These are phyloP conservation scores for Trichophyton equinum DNA, from an alignment of 2,329 filamentous ascomycete genomes.

Conservation along the genomic window DNA sequence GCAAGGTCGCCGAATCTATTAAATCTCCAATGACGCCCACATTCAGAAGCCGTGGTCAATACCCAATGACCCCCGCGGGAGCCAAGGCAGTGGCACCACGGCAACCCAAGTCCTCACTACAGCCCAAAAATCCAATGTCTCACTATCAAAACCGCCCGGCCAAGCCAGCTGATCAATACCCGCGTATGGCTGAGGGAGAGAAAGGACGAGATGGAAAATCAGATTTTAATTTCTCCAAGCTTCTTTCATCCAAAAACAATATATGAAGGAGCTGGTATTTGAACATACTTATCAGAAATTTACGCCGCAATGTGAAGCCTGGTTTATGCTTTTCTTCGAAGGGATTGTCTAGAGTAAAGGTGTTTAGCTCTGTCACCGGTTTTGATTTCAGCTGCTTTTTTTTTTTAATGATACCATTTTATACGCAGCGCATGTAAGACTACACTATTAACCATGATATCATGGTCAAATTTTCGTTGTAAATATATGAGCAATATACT, in stretches of 20 bases:
- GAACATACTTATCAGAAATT: neutral
- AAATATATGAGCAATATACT: neutral
- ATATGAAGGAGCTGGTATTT: neutral
- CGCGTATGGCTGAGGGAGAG: neutral
- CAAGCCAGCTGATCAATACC: neutral
- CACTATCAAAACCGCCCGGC: neutral
- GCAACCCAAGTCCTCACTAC: neutral
- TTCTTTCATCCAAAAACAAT: neutral
- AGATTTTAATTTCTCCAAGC: neutral
- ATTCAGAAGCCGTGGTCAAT: neutral
- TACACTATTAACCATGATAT: neutral
- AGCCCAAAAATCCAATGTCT: neutral
- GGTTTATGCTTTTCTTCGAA: neutral
- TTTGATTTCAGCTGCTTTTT: neutral
- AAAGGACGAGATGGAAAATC: neutral
- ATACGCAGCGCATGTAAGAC: neutral
- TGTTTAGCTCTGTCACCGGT: neutral
- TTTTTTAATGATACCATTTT: neutral
- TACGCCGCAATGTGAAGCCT: neutral
- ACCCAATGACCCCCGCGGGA: neutral
- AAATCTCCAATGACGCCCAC: slow-evolving; percentile 9
- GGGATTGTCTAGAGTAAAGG: neutral
- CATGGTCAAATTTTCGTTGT: neutral
- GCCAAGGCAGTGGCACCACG: neutral
- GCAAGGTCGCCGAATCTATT: slow-evolving; percentile 19